A percentile compares a stretch with the other conserved stretches of the same genome.
phyloP scores from a whole-genome alignment of 2,329 filamentous ascomycete species.

The Xylariaceae sp. region DNA sequence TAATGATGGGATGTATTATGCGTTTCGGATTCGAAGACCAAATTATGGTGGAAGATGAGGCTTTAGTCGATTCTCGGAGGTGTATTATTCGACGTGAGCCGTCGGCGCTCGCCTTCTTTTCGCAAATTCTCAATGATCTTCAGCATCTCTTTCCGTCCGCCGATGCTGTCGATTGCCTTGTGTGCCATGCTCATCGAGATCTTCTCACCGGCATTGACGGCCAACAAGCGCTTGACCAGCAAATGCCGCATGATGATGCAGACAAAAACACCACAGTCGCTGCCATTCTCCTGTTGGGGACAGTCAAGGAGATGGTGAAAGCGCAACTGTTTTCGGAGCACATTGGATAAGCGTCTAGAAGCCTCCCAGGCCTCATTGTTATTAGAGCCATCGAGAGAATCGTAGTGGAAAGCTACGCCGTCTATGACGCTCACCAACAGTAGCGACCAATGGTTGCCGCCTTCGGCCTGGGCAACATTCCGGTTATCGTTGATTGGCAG shows the following conservation, averaged over 20 bases:
- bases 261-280: constrained; percentile 93
- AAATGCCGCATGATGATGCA: constrained; percentile 92
- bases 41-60: background rate
- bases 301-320: constrained; percentile 81
- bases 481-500: constrained; percentile 88
- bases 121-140: constrained; percentile 80
- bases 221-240: constrained; percentile 76
- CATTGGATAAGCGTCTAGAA: constrained; percentile 59
- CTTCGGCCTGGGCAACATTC: constrained; percentile 72
- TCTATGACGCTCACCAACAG: constrained; percentile 86
- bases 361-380: constrained; percentile 65
- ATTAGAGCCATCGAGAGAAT: constrained; percentile 75
- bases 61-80: constrained; percentile 41
- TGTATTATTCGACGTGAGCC: constrained; percentile 37
- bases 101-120: constrained; percentile 78
- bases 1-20: background rate
- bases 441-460: constrained; percentile 90
- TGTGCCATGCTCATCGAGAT: constrained; percentile 91
- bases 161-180: constrained; percentile 72
- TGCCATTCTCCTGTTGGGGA: constrained; percentile 86
- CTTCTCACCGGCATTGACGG: constrained; percentile 74
- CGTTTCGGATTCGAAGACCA: background rate
- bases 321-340: constrained; percentile 62
- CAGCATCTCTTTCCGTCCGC: constrained; percentile 84
- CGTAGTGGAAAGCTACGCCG: constrained; percentile 92